A percentile compares a stretch with the other conserved stretches of the same genome.
These are phyloP conservation scores for Colletotrichum musae DNA, from an alignment of 2,329 filamentous ascomycete genomes.

Conservation along the genomic window DNA sequence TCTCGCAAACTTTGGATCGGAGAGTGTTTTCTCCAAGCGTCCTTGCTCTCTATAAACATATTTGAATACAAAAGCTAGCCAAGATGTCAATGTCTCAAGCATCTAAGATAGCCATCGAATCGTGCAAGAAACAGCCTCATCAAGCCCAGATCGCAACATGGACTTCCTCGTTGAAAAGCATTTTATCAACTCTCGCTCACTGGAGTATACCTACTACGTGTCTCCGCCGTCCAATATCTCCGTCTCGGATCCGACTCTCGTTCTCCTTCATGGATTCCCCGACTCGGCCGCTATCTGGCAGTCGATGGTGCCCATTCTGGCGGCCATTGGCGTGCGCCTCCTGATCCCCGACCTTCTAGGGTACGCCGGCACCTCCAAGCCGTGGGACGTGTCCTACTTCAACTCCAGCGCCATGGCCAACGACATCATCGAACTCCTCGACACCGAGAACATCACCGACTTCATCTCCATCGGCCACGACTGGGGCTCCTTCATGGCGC, in stretches of 20 bases:
- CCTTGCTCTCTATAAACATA: too few relatives aligned
- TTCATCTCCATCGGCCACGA: constrained; percentile 9
- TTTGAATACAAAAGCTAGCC: too few relatives aligned
- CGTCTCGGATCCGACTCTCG: background rate
- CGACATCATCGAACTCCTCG: constrained; percentile 9
- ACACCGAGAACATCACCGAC: background rate
- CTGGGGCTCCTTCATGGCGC: constrained; percentile 17
- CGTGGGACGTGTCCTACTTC: constrained; percentile 8
- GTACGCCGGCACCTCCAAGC: constrained; percentile 11
- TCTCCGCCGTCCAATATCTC: background rate
- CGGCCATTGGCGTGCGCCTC: background rate
- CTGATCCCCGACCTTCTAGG: constrained; percentile 4
- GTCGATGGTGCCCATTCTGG: background rate
- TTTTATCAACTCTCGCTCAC: constrained; percentile 1
- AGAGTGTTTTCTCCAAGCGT: too few relatives aligned
- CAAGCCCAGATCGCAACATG: background rate
- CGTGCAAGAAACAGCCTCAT: too few relatives aligned
- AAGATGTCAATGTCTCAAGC: too few relatives aligned
- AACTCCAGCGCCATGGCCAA: constrained; percentile 14
- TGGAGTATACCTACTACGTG: constrained; percentile 10
- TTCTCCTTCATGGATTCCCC: constrained; percentile 6
- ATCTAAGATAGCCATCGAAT: too few relatives aligned
- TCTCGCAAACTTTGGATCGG: too few relatives aligned
- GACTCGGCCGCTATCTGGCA: constrained; percentile 1
- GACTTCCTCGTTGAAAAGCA: constrained; percentile 9